Base-by-base conservation (phyloP, 1,139 yeast species). In the Pichia sp. region DNA sequence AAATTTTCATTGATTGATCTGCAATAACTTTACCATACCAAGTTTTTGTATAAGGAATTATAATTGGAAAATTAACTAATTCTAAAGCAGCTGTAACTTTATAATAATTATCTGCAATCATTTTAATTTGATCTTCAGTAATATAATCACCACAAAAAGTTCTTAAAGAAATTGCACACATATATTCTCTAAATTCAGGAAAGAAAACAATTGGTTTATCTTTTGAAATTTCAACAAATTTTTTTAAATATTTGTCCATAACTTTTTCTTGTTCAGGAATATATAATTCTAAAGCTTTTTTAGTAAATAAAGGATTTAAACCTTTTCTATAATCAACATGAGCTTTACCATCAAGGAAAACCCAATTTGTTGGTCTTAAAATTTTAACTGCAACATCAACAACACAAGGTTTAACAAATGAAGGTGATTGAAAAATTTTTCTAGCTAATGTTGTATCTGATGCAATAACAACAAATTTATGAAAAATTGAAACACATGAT, bases 1-100 rank as follows among this genome's bases (percentile, higher is more conserved):
- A 89, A 59, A 87, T 82, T 60, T 79, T 81, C 97, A 92, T 90
- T 33, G 96, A 87, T 70, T 82, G 78, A 64, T 92, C 96, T 47
- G 97, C 95, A 59, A 90, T 84, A 63, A 76, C 80, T 71, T 86
- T 84, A 55, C 98, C 98, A 67, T 90, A 87, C 98, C 98, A 92
- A 37, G 97, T 84, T 70, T 89, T 92, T 52, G 98, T 89, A 73
- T 76, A 92, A 30, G 98, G 98, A 48, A 92, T 66, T 51, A 92
- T 90, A 58, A 92, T 86, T 53, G 98, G 98, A 79, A 92, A 92
- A 71, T 92, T 92, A 54, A 92, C 98, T 58, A 92, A 77, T 68
- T 92, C 98, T 62, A 92, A 74, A 37, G 98, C 98, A 51, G 95
- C 95, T 28, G 98, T 92, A 56, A 92, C 84, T 55, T 78, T 71